Percentiles rank a stretch among this genome's conserved stretches.
Evolutionary conservation across 495 filamentous ascomycete genomes (phyloP).

Genomic region (Penicillium manginii): DNA sequence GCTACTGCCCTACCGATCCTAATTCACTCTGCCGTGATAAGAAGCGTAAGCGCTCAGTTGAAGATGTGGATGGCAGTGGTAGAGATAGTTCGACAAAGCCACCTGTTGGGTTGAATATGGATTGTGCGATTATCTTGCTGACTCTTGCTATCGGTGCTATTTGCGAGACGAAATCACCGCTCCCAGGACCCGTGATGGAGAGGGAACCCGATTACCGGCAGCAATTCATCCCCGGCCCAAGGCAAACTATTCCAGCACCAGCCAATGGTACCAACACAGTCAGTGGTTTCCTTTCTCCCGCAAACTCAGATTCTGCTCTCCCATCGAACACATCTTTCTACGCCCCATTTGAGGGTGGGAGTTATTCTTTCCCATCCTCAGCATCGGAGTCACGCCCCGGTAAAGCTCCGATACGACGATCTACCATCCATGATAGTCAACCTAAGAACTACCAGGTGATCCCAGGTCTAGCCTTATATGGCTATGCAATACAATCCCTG

Average conservation of each 20-base stretch:
- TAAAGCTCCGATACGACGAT: constrained; percentile 17
- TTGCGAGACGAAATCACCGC: constrained; percentile 60
- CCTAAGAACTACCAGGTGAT: constrained; percentile 80
- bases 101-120: constrained; percentile 44
- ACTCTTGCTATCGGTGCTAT: constrained; percentile 87
- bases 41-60: constrained; percentile 51
- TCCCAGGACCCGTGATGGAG: constrained; percentile 60
- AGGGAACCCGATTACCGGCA: constrained; percentile 27
- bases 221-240: constrained; percentile 32
- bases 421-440: constrained; percentile 15
- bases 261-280: constrained; percentile 11
- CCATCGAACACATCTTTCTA: constrained; percentile 26
- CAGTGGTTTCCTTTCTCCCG: constrained; percentile 32
- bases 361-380: constrained; percentile 30
- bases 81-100: constrained; percentile 22
- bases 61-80: constrained; percentile 31
- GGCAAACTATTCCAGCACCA: constrained; percentile 8
- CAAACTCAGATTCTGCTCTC: constrained; percentile 30
- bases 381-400: constrained; percentile 4
- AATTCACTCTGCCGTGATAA: constrained; percentile 23
- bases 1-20: constrained; percentile 35
- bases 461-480: constrained; percentile 87
- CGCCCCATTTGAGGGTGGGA: constrained; percentile 17
- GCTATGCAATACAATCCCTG: constrained; percentile 83
- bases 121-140: constrained; percentile 78